Conservation (phyloP, 2,329 filamentous ascomycete genomes). For the Capronia americana region DNA sequence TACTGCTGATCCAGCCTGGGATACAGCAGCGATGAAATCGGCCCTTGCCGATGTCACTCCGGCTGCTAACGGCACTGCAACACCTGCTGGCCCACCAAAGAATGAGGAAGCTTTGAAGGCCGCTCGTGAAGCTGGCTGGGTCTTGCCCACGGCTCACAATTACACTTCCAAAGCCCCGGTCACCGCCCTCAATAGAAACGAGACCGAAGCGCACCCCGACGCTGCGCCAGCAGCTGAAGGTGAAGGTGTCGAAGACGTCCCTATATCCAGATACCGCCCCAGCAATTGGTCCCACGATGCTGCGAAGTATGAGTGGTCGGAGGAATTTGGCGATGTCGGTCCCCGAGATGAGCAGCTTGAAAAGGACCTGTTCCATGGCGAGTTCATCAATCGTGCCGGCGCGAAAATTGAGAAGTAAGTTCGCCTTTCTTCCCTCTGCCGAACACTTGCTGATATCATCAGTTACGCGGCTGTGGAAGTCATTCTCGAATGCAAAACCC, state of each 20-base stretch:
- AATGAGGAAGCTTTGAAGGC: slow-evolving; percentile 23
- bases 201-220: slow-evolving; percentile 9
- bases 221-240: slow-evolving; percentile 10
- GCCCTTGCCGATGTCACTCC: slow-evolving; percentile 22
- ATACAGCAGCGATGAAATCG: slow-evolving; percentile 23
- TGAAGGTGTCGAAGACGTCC: neutral
- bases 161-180: slow-evolving; percentile 26
- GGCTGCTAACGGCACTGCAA: slow-evolving; percentile 14
- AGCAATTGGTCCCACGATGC: slow-evolving; percentile 62
- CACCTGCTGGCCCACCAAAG: slow-evolving; percentile 7
- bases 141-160: slow-evolving; percentile 29
- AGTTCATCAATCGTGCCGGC: slow-evolving; percentile 61
- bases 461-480: slow-evolving; percentile 59
- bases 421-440: neutral
- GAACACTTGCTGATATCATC: slow-evolving; percentile 20
- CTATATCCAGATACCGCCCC: neutral
- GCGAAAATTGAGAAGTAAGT: slow-evolving; percentile 69
- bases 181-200: slow-evolving; percentile 7
- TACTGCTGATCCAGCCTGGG: slow-evolving; percentile 19
- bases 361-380: slow-evolving; percentile 70
- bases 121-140: slow-evolving; percentile 33
- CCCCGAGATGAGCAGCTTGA: slow-evolving; percentile 75
- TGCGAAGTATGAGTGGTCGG: slow-evolving; percentile 80
- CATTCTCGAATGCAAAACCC: slow-evolving; percentile 55
- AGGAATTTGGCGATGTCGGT: slow-evolving; percentile 84